A percentile compares a stretch with the other conserved stretches of the same genome.
phyloP scores from a whole-genome alignment of 257 asterid species.

The Solanum sejunctum region DNA sequence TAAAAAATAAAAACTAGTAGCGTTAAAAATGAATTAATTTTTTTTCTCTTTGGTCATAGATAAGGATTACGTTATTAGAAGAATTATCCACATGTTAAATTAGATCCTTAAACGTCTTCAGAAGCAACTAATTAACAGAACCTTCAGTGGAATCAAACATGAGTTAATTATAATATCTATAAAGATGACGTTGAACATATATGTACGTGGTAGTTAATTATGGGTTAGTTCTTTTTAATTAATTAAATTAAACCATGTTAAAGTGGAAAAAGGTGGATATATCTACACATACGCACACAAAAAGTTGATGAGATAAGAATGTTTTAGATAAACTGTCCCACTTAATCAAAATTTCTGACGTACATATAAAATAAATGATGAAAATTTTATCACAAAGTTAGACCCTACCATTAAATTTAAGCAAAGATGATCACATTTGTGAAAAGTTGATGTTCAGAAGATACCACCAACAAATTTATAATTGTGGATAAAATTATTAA shows the following conservation, averaged over 20 bases:
- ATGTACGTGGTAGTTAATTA: background rate
- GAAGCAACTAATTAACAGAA: conserved; percentile 12
- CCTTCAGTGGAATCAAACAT: conserved; percentile 5
- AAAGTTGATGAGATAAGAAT: background rate
- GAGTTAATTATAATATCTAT: background rate
- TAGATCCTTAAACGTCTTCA: background rate
- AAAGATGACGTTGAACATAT: conserved; percentile 28
- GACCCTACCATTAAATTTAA: conserved; percentile 18
- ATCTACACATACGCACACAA: background rate
- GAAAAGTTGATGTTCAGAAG: conserved; percentile 12
- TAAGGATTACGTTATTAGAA: background rate
- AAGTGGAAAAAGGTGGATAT: background rate
- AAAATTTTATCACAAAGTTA: background rate
- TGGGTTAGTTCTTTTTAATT: background rate
- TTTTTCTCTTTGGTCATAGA: background rate
- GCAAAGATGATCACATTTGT: conserved; percentile 8
- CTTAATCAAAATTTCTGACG: background rate
- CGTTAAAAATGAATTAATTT: background rate
- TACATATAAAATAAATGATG: background rate
- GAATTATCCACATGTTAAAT: conserved; percentile 16
- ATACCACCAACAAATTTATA: background rate
- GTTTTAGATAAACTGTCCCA: background rate
- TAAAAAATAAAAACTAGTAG: background rate
- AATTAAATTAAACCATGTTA: background rate
- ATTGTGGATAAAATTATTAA: background rate